Evolutionary conservation across 2,329 filamentous ascomycete genomes (phyloP), one percentile per base, ranked within the genome.

Genomic region (Pseudomassariella vexata): DNA sequence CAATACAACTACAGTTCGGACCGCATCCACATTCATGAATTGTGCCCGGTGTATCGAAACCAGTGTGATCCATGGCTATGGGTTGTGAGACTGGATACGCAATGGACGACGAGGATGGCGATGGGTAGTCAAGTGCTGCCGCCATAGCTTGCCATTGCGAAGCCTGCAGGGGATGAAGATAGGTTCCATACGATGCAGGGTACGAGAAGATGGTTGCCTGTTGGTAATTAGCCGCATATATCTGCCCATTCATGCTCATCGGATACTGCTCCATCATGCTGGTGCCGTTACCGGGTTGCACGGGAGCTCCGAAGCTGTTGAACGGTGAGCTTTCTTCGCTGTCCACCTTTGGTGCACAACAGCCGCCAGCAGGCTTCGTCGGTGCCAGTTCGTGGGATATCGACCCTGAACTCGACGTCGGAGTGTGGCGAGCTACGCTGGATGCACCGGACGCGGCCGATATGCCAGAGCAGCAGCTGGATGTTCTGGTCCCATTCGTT

Each of bases 151-250:
- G 24, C 24, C 24, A 26, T 7, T 9, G 9, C 7, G 24, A 26
- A 8, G 24, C 8, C 12, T 26, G 24, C 7, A 26, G 24, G 7
- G 24, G 24, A 7, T 26, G 7, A 7, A 7, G 8, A 26, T 63
- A 74, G 1, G 71, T 73, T 6, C 71, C 71, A 46, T 70, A 73
- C 15, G 70, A 62, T 3, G 70, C 59, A 5, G 71, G 70, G 30
- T 74, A 74, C 7, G 66, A 66, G 40, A 70, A 74, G 11, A 72
- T 53, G 11, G 62, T 66, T n/a, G n/a, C n/a, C n/a, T n/a, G n/a
- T 3, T 62, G 60, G 21, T 66, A 65, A 45, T 59, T 64, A 6
- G 54, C 34, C n/a, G 22, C 48, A 38, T 59, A 62, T 39, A 64
- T 55, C 37, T 57, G 55, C 31, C 60, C 57, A 2, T 55, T 49